Base-by-base conservation (phyloP, 129 eudicot species). In the Escallonia herrerae region DNA sequence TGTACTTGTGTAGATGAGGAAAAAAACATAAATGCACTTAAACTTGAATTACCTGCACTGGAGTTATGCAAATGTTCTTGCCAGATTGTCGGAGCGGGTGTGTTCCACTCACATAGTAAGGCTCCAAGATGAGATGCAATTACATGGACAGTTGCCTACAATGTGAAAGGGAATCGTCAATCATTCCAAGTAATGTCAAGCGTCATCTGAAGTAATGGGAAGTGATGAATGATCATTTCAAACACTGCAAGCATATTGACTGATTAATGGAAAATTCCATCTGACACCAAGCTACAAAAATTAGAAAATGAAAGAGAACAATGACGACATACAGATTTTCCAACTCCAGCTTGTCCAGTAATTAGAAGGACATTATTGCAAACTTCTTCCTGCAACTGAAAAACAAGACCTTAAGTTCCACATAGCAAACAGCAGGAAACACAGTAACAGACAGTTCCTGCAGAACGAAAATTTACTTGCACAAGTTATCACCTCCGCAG, bases 11-110 rank as follows among this genome's bases (percentile, higher is more conserved):
- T n/a, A 53, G 57, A 53, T 12, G 0, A 14, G 4, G 57, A 8
- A 45, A 45, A 45, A 45, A 45, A 45, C 6, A 45, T 5, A 45
- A 45, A 45, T 5, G 49, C 9, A 45, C 6, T 5, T 45, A 56
- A 14, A 39, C 4, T 52, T 15, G 13, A 58, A 73, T 58, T 77
- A 91, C 96, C 96, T 79, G 95, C 72, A 73, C 58, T 72, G 8
- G 84, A 70, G 78, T 84, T 81, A 64, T 93, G 96, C 46, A 86
- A 43, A 74, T 93, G 96, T 73, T 93, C 99, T 74, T 83, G 95
- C 99, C 99, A 93, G 45, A 89, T 60, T 71, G 96, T 93, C 10
- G 99, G 99, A 72, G 95, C 86, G 59, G 99, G 99, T 49, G 96
- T 86, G 56, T 81, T 86, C 99, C 99, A 93, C 72, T 93, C 99